phyloP scores from a whole-genome alignment of 2,329 filamentous ascomycete species.

The Ophiocordyceps australis region DNA sequence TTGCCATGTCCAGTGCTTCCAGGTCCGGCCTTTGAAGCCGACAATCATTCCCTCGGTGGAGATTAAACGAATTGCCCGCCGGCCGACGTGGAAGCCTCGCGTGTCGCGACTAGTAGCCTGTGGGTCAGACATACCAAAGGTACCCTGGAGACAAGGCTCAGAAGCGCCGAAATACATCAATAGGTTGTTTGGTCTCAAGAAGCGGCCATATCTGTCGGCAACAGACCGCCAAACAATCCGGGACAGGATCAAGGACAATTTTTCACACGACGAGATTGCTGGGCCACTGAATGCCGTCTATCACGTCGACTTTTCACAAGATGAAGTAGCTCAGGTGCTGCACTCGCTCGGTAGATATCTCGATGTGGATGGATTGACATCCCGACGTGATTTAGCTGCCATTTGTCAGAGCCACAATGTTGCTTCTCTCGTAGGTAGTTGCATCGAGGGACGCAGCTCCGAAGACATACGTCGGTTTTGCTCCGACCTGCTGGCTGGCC shows the following conservation, averaged over 20 bases:
- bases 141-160: background rate
- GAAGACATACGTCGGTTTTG: constrained; percentile 14
- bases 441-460: constrained; percentile 7
- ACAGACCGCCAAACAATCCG: constrained; percentile 10
- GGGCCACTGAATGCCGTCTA: constrained; percentile 6
- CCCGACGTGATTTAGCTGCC: constrained; percentile 5
- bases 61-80: background rate
- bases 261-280: constrained; percentile 1
- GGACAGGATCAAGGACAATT: constrained; percentile 5
- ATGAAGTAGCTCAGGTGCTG: constrained; percentile 14
- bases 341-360: constrained; percentile 2
- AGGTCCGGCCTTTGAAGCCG: background rate
- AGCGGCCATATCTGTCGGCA: constrained; percentile 9
- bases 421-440: constrained; percentile 6
- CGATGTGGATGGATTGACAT: constrained; percentile 4
- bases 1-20: background rate
- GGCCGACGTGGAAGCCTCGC: too few species aligned
- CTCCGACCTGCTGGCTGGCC: constrained; percentile 10
- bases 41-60: too few species aligned
- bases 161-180: constrained; percentile 1
- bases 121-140: background rate
- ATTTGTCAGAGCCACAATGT: constrained; percentile 7
- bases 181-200: constrained; percentile 2
- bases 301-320: constrained; percentile 26
- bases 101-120: background rate